Evolutionary conservation across 495 filamentous ascomycete genomes (phyloP), one percentile per base, ranked within the genome.

Genomic region (Hypoxylon crocopeplum): DNA sequence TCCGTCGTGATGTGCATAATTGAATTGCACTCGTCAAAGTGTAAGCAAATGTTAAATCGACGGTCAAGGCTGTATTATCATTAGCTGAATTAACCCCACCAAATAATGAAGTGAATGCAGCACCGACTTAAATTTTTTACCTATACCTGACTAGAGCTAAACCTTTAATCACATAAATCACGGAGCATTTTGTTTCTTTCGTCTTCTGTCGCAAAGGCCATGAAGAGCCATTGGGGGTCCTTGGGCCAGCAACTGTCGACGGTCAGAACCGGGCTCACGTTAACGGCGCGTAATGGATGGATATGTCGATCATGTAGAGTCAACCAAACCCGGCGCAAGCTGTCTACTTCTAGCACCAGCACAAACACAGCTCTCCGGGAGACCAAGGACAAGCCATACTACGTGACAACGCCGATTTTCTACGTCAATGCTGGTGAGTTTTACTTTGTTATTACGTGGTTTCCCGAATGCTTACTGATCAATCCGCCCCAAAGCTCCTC

Each of bases 321-420:
- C 32, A 38, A 38, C 33, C 48, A 47, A 49, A 29, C 30, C 20
- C 44, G 25, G 42, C 49, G 56, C 32, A 56, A 62, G 57, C 61
- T 55, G 11, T 68, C 61, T 37, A 58, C 34, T n/a, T n/a, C n/a
- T n/a, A n/a, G n/a, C n/a, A n/a, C n/a, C n/a, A n/a, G n/a, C 47
- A 69, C 19, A 47, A 60, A 38, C 36, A 10, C 36, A 45, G 37
- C 36, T 47, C 38, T 25, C 4, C 16, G 7, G 11, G 39, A 58
- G 16, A 17, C 32, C 25, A 41, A 39, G 21, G 76, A 80, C 60
- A 98, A 98, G 78, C 93, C 95, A 4, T 97, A 88, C 80, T 98
- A 97, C 82, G 80, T 97, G 64, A 98, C 94, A 2, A 92, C 91
- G 5, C 94, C 94, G 5, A 99, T 99, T 41, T 99, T 98, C 79